These are phyloP conservation scores for Xerocomus minutiporus DNA, from an alignment of 1,284 basidiomycete species.

Conservation along the genomic window DNA sequence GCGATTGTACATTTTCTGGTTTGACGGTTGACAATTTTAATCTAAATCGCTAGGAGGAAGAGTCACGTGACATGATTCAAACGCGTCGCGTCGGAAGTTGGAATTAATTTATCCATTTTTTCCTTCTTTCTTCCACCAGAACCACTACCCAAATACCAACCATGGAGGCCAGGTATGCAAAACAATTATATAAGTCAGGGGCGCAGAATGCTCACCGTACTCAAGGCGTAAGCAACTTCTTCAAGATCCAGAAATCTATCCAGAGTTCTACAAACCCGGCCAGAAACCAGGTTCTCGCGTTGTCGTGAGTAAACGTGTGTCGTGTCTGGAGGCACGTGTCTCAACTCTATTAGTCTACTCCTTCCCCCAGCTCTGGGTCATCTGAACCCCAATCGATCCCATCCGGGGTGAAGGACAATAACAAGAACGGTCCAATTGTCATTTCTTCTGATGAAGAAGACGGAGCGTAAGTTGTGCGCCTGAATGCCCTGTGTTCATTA, in stretches of 20 bases:
- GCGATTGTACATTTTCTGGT: too few relatives aligned
- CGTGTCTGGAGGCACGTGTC: too few relatives aligned
- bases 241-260: conserved; percentile 26
- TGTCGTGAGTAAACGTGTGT: conserved; percentile 19
- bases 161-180: conserved; percentile 26
- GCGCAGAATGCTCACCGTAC: not conserved
- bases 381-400: conserved; percentile 21
- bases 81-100: conserved; percentile 20
- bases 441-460: conserved; percentile 31
- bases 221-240: conserved; percentile 27
- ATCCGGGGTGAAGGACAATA: conserved; percentile 2
- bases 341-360: conserved; percentile 15
- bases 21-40: too few relatives aligned
- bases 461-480: conserved; percentile 9
- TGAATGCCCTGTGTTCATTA: not conserved
- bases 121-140: conserved; percentile 8
- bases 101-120: not conserved
- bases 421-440: conserved; percentile 11
- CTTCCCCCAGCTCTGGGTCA: conserved; percentile 24
- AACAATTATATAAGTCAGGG: not conserved
- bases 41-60: not conserved
- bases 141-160: not conserved
- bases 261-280: conserved; percentile 28
- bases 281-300: conserved; percentile 11
- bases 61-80: conserved; percentile 5